These are phyloP conservation scores for Crucihimalaya himalaica DNA, from an alignment of 345 rosid species.

Conservation along the genomic window DNA sequence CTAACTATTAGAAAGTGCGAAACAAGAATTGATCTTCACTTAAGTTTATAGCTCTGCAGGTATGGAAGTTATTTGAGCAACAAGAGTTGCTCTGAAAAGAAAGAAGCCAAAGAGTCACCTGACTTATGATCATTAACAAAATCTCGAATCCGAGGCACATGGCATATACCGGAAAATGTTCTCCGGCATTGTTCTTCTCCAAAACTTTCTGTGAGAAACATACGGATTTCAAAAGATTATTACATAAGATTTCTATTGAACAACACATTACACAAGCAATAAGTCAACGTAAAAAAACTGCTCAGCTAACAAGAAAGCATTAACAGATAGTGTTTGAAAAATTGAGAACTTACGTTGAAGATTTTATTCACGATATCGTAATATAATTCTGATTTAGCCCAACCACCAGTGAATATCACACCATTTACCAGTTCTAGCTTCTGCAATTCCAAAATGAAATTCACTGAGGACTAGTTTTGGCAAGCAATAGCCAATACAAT, in stretches of 20 bases:
- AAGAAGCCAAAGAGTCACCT: constrained; percentile 48
- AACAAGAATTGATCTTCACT: neutral
- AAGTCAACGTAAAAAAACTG: neutral
- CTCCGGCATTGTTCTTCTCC: constrained; percentile 70
- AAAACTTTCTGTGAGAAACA: constrained; percentile 59
- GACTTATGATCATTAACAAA: constrained; percentile 71
- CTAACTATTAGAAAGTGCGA: neutral
- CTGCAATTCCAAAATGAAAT: constrained; percentile 42
- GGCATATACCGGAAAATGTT: constrained; percentile 78
- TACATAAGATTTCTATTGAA: neutral
- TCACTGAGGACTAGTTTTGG: neutral
- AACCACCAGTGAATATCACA: constrained; percentile 82
- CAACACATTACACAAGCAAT: neutral
- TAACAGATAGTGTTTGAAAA: neutral
- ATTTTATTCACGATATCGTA: constrained; percentile 47
- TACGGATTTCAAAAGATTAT: neutral
- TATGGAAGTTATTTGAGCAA: neutral
- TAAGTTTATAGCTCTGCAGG: neutral
- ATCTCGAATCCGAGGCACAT: constrained; percentile 83
- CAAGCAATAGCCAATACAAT: neutral
- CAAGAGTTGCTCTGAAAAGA: neutral
- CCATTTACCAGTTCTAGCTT: constrained; percentile 79
- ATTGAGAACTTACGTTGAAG: constrained; percentile 46
- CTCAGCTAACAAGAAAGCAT: neutral
- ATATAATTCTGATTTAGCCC: constrained; percentile 72